A percentile compares a stretch with the other conserved stretches of the same genome.
These are phyloP conservation scores for Globisporangium radiosum DNA, from an alignment of 352 stramenopile genomes.

Conservation along the genomic window DNA sequence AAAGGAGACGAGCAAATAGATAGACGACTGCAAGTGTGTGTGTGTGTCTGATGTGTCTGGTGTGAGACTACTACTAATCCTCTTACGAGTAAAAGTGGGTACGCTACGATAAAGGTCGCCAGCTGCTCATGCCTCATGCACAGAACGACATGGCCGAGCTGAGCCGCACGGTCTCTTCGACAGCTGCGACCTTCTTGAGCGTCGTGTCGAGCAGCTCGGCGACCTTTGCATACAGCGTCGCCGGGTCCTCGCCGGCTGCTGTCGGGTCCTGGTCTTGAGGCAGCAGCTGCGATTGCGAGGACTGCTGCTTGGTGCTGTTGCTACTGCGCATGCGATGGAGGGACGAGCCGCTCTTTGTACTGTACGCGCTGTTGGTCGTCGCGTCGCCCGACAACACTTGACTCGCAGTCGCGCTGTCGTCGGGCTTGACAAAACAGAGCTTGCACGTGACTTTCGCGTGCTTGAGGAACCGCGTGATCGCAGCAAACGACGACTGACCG, in stretches of 20 bases:
- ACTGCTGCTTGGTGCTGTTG: slow-evolving; percentile 2
- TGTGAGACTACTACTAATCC: no score
- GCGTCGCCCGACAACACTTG: neutral
- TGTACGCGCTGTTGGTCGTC: slow-evolving; percentile 1
- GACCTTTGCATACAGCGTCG: slow-evolving; percentile 56
- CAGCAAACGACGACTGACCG: slow-evolving; percentile 39
- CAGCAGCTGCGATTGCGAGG: slow-evolving; percentile 20
- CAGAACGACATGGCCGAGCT: slow-evolving; percentile 69
- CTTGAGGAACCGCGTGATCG: slow-evolving; percentile 76
- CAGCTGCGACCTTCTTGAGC: slow-evolving; percentile 65
- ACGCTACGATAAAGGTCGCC: no score
- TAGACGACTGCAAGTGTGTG: no score
- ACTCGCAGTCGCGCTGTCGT: neutral
- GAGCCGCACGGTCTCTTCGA: slow-evolving; percentile 73
- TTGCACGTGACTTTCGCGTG: slow-evolving; percentile 73
- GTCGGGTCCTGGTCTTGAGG: slow-evolving; percentile 18
- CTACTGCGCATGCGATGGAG: slow-evolving; percentile 2
- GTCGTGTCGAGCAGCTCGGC: slow-evolving; percentile 62
- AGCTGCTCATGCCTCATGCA: slow-evolving; percentile 17
- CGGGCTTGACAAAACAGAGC: slow-evolving; percentile 45
- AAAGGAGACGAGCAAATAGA: no score
- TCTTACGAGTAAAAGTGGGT: no score
- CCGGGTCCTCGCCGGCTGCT: slow-evolving; percentile 23
- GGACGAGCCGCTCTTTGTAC: slow-evolving; percentile 8
- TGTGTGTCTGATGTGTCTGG: no score